These are phyloP conservation scores for Syzygium aqueum DNA, from an alignment of 345 rosid genomes.

Conservation along the genomic window DNA sequence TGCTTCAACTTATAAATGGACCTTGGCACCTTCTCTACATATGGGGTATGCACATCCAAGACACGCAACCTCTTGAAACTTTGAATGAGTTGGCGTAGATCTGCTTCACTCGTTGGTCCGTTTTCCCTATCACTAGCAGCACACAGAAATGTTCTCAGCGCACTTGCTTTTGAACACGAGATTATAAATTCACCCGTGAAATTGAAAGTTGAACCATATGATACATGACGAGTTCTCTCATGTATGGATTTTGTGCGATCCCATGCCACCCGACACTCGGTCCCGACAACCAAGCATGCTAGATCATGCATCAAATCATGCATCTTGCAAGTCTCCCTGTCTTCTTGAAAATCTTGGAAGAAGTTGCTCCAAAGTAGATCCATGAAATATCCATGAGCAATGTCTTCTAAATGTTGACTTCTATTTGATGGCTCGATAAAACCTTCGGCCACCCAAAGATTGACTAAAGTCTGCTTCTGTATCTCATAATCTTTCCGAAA, in stretches of 20 bases:
- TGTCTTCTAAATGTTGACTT: neutral
- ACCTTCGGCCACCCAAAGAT: neutral
- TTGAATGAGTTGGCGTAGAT: neutral
- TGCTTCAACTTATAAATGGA: neutral
- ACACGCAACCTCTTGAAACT: neutral
- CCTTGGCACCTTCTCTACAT: neutral
- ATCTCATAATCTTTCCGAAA: neutral
- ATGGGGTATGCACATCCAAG: accelerated
- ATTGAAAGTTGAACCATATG: accelerated
- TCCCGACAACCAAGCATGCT: accelerated
- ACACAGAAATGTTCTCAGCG: accelerated
- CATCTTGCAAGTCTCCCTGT: neutral
- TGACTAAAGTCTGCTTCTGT: accelerated
- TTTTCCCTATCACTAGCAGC: accelerated
- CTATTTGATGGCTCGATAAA: accelerated
- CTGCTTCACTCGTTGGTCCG: accelerated
- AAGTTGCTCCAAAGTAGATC: neutral
- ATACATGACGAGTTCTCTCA: neutral
- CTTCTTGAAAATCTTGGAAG: neutral
- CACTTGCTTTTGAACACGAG: neutral
- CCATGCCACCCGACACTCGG: neutral
- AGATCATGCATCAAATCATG: neutral
- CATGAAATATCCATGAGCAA: neutral
- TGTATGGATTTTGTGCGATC: accelerated
- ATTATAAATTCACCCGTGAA: accelerated